Evolutionary conservation across 2,329 filamentous ascomycete genomes (phyloP), one percentile per base, ranked within the genome.

Genomic region (Aspergillus jensenii): DNA sequence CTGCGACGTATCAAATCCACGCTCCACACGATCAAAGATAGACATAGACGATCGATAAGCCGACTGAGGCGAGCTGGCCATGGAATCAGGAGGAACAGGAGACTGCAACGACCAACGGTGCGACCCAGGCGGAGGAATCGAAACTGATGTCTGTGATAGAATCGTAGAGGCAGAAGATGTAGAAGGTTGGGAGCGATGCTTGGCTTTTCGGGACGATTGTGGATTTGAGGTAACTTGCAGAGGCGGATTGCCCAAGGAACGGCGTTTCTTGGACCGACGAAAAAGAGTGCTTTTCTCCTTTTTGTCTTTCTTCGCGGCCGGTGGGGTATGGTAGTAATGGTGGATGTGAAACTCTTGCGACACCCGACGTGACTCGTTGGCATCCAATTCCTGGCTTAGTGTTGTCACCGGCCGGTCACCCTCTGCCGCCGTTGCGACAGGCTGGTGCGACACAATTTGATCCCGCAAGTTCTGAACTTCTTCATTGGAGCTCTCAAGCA

Each of bases 401-500:
- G 85, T 89, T 3, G 81, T 79, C 2, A 78, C 75, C 6, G 74
- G 69, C 58, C 71, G 76, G 17, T 63, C 66, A 58, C 70, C 65
- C 45, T 65, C 65, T 14, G 62, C 51, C n/a, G 62, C 60, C 49
- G 62, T 64, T 62, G 76, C 75, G 4, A 90, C 67, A 7, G 91
- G 90, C 66, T 95, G 90, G 69, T 96, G 91, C 47, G 86, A 84
- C 60, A 89, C 75, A 25, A 98, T 80, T 72, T 96, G 90, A 60
- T 96, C 90, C 25, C 93, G 84, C 19, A 99, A 77, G 44, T 84
- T 85, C 71, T 96, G 91, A 3, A 98, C 95, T 75, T 99, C 93
- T 67, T 96, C 90, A 68, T 98, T 96, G 3, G 93, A 96, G 71
- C 86, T 92, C 68, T 91, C 84, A 21, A 99, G 82, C 86, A 99